Percentiles rank a stretch among this genome's conserved stretches.
Evolutionary conservation across 345 rosid genomes (phyloP).

Genomic region (Trapa bicornis): DNA sequence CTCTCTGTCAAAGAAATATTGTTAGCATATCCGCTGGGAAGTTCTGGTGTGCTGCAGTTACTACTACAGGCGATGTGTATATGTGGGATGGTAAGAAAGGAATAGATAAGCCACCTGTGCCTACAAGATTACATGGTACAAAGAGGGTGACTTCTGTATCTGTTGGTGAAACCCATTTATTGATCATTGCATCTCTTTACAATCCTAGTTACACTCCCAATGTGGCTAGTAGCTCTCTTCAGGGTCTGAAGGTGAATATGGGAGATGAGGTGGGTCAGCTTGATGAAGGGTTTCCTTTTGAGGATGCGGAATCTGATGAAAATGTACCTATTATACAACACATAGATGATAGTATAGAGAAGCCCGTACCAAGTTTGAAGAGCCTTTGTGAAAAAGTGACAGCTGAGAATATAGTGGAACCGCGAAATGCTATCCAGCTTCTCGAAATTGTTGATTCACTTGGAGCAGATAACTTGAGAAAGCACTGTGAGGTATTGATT

Average conservation of each 20-base stretch:
- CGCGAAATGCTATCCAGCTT: constrained; percentile 70
- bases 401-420: constrained; percentile 81
- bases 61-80: constrained; percentile 76
- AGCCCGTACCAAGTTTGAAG: constrained; percentile 56
- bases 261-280: constrained; percentile 36
- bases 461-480: constrained; percentile 67
- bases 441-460: constrained; percentile 96
- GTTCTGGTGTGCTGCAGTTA: constrained; percentile 80
- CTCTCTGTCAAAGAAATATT: constrained; percentile 41
- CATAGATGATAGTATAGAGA: constrained; percentile 19
- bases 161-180: constrained; percentile 91
- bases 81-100: constrained; percentile 81
- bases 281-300: constrained; percentile 51
- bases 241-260: constrained; percentile 20
- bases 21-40: constrained; percentile 90
- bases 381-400: constrained; percentile 79
- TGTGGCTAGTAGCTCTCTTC: constrained; percentile 18
- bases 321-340: constrained; percentile 13
- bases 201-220: constrained; percentile 52
- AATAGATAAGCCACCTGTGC: constrained; percentile 41
- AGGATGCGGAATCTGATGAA: constrained; percentile 28
- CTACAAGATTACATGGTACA: constrained; percentile 63
- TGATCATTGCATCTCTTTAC: constrained; percentile 70
- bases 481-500: constrained; percentile 76
- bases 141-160: constrained; percentile 81